Base-by-base conservation (phyloP, 257 asterid genomes). In the Solanum corneliomulleri region DNA sequence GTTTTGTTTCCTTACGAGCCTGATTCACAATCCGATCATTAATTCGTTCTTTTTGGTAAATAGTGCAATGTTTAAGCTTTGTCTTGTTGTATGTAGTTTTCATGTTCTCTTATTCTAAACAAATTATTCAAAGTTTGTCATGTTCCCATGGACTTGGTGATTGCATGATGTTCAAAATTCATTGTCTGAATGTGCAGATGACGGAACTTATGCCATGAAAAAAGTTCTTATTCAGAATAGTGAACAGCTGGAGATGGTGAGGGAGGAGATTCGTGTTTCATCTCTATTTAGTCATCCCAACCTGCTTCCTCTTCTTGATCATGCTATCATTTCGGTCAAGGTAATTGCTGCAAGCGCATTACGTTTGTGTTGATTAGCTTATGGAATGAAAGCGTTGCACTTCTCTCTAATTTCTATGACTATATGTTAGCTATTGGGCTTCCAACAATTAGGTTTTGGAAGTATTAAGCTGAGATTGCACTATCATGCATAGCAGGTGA, bases 261-360 rank as follows among this genome's bases (percentile, higher is more conserved):
- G 21, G 20, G 56, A 75, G 82, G 21, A 75, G 82, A 75, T 75
- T 20, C 35, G 8, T 41, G 58, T 76, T 76, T 76, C 58, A 41
- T 76, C 58, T 76, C 33, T 76, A 76, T 76, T 76, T 76, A 76
- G 35, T 41, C 83, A 76, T 76, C 35, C 35, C 83, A 76, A 41
- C 33, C 23, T 76, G 35, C 35, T 41, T 76, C 58, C 56, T 76
- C 58, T 76, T 10, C 58, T 42, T 41, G 35, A 12, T 76, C 83
- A 75, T 89, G 99, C 99, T 74, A 95, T 97, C 91, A 94, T 97
- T 75, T 92, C 97, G 44, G 98, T 97, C 89, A 94, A 97, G 99
- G 99, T 97, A 91, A 92, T 83, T 80, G 11, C 31, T 71, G 47
- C 80, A 49, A 27, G 60, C 3, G 18, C 68, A 27, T 44, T 45